phyloP scores from a whole-genome alignment of 257 asterid genomes.

The Jacaranda mimosifolia region DNA sequence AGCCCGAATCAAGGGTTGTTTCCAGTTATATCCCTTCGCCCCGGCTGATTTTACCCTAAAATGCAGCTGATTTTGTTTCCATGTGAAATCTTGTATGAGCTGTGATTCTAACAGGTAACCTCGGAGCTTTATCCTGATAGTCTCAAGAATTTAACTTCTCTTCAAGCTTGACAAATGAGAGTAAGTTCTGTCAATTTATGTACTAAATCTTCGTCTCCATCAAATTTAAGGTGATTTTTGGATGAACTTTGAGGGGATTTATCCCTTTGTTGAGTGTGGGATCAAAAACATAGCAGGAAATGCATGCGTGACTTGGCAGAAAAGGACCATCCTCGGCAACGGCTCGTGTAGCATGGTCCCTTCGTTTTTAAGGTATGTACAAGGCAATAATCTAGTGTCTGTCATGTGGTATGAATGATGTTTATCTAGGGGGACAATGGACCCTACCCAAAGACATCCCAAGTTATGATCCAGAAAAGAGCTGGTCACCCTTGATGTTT shows the following conservation, averaged over 20 bases:
- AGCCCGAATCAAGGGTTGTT: not conserved
- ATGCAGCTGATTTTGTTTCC: not conserved
- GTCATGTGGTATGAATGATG: slow-evolving; percentile 35
- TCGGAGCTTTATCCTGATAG: not conserved
- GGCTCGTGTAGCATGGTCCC: slow-evolving; percentile 39
- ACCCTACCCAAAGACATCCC: slow-evolving; percentile 36
- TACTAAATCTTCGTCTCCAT: not conserved
- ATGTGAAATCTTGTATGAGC: not conserved
- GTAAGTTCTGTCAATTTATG: not conserved
- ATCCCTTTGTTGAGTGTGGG: slow-evolving; percentile 7
- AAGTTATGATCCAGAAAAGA: slow-evolving; percentile 28
- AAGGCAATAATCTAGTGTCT: slow-evolving; percentile 35
- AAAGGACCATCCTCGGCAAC: slow-evolving; percentile 35
- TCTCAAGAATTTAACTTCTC: no score
- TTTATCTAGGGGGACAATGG: slow-evolving; percentile 28
- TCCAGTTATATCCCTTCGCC: not conserved
- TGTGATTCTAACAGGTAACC: not conserved
- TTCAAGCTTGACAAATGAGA: not conserved
- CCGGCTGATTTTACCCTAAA: not conserved
- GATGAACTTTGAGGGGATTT: not conserved
- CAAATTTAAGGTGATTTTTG: not conserved
- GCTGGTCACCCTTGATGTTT: not conserved
- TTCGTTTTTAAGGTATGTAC: slow-evolving; percentile 30
- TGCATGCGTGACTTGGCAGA: slow-evolving; percentile 31
- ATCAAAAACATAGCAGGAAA: not conserved